These are phyloP conservation scores for Phoenix roebelenii DNA, from an alignment of 176 grass and related monocot genomes.

Conservation along the genomic window DNA sequence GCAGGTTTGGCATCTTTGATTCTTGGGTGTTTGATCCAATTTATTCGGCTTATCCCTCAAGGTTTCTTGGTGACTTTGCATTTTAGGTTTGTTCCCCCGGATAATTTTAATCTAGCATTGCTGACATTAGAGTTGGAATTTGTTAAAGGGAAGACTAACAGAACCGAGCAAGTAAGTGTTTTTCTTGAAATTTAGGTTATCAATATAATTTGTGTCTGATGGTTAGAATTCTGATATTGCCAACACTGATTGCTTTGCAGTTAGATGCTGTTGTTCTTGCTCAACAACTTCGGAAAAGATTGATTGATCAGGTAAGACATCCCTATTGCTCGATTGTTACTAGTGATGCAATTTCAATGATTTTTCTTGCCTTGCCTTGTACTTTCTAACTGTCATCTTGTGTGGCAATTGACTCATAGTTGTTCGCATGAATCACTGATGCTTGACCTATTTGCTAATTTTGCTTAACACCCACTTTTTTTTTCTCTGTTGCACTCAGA, in stretches of 20 bases:
- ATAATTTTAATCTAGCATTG: slow-evolving; percentile 72
- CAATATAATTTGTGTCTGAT: slow-evolving; percentile 5
- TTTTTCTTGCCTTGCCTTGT: no score
- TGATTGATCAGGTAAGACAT: slow-evolving; percentile 61
- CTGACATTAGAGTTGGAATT: slow-evolving; percentile 75
- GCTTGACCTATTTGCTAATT: neutral
- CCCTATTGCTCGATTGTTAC: neutral
- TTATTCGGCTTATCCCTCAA: neutral
- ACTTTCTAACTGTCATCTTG: no score
- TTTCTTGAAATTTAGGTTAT: neutral
- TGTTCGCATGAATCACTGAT: neutral
- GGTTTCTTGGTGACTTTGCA: slow-evolving; percentile 10
- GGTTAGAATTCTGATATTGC: slow-evolving; percentile 6
- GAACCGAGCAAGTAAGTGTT: slow-evolving; percentile 49
- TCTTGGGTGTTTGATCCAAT: slow-evolving; percentile 4
- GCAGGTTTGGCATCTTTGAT: slow-evolving; percentile 36
- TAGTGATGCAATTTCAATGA: no score
- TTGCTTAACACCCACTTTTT: neutral
- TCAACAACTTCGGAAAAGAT: slow-evolving; percentile 79
- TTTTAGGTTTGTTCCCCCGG: slow-evolving; percentile 70
- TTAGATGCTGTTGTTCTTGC: slow-evolving; percentile 88
- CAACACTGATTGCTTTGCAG: slow-evolving; percentile 24
- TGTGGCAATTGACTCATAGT: no score
- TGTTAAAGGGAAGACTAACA: slow-evolving; percentile 52
- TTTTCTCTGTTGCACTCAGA: no score